Evolutionary conservation across 2,329 filamentous ascomycete species (phyloP), one percentile per base, ranked within the genome.

Genomic region (Nigrograna mackinnonii): DNA sequence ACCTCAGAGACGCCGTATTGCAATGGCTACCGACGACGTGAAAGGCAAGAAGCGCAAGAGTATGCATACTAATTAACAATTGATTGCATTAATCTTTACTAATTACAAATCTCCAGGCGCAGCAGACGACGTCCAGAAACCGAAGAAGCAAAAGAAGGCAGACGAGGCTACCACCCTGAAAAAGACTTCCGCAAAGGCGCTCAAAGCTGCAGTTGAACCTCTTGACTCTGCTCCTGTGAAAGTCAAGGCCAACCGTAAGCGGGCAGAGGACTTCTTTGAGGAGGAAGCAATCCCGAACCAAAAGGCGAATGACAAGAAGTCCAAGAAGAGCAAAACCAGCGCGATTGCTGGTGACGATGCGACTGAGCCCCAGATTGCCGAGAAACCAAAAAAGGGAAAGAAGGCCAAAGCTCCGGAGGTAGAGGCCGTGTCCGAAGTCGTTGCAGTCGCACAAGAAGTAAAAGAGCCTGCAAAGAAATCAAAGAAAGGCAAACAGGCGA

Each of bases 41-140:
- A 79, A 78, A 54, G 69, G 68, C 30, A 82, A 77, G 62, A 82
- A 82, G 74, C 75, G 76, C 66, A 79, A 79, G 59, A 73, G 77
- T 77, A 64, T 30, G 59, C 26, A 1, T 7, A 35, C n/a, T 36
- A 5, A 11, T 22, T 22, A 13, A 20, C 19, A 46, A 37, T 43
- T 41, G 53, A 11, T 18, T 21, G 13, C 20, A 36, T 20, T 22
- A 36, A 6, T 17, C 26, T 49, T 50, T 3, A 11, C 30, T 41
- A 11, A 18, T n/a, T 35, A 50, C 48, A 44, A 56, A 34, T 20
- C 34, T 55, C 6, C 48, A 69, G 65, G 58, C 60, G 64, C 62
- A 35, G 35, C 56, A 19, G 62, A 66, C 21, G 35, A 62, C 19
- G 58, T 60, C 19, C 64, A 64, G 31, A 67, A 65, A 41, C 57